Evolutionary conservation across 306 rosid genomes (phyloP).

Genomic region (Rosa multiflora): DNA sequence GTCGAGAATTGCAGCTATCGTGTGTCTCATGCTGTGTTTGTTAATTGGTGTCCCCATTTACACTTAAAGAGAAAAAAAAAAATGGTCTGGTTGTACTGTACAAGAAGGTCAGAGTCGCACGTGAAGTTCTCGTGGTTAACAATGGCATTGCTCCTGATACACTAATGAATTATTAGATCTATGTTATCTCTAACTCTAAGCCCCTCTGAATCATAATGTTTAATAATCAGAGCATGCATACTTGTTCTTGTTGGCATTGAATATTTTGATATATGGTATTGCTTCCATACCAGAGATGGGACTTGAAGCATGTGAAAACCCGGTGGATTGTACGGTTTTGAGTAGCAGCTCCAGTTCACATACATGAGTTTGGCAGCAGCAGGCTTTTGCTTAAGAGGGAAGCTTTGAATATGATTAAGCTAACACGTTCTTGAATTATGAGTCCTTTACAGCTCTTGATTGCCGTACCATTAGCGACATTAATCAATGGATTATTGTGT

Average conservation of each 20-base stretch:
- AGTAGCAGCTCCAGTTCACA: conserved; percentile 28
- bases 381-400: conserved; percentile 35
- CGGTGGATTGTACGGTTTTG: conserved; percentile 21
- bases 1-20: conserved; percentile 25
- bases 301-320: conserved; percentile 37
- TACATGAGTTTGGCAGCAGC: conserved; percentile 16
- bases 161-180: conserved; percentile 39
- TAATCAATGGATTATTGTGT: conserved; percentile 2
- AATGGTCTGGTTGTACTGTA: conserved; percentile 41
- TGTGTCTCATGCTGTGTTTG: conserved; percentile 37
- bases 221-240: conserved; percentile 22
- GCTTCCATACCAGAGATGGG: neutral
- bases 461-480: conserved; percentile 22
- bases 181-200: conserved; percentile 20
- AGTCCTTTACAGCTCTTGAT: conserved; percentile 27
- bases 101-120: conserved; percentile 80
- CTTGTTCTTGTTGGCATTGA: conserved; percentile 30
- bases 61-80: conserved; percentile 11
- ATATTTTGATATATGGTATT: neutral
- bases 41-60: conserved; percentile 19
- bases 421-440: conserved; percentile 20
- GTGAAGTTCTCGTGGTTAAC: conserved; percentile 91
- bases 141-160: conserved; percentile 60
- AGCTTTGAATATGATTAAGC: conserved; percentile 12
- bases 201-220: conserved; percentile 7